Evolutionary conservation across 345 rosid genomes (phyloP).

Genomic region (Orychophragmus violaceus): DNA sequence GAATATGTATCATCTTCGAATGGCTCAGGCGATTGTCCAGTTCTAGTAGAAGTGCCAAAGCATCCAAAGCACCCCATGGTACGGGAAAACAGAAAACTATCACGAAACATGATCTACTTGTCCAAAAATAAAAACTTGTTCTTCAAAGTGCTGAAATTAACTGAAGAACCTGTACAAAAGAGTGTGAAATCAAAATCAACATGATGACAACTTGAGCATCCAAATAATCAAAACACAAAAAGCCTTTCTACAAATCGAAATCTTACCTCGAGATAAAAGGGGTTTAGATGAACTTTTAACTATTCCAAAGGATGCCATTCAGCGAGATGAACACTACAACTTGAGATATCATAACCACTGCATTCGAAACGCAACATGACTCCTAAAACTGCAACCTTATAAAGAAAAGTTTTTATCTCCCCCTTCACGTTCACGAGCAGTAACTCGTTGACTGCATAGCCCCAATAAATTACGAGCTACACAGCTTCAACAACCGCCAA

Average conservation of each 20-base stretch:
- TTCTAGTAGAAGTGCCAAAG: slow-evolving; percentile 58
- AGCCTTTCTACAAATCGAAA: background rate
- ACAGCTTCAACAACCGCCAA: slow-evolving; percentile 17
- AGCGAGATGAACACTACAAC: slow-evolving; percentile 59
- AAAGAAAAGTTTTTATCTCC: background rate
- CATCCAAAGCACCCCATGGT: slow-evolving; percentile 92
- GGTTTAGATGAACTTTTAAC: slow-evolving; percentile 19
- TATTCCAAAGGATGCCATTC: slow-evolving; percentile 94
- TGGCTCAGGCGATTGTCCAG: slow-evolving; percentile 33
- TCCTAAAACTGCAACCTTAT: slow-evolving; percentile 18
- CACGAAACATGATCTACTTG: slow-evolving; percentile 47
- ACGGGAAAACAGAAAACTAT: slow-evolving; percentile 48
- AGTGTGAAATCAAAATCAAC: background rate
- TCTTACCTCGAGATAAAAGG: slow-evolving; percentile 18
- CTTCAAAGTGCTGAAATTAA: slow-evolving; percentile 8
- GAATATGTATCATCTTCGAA: slow-evolving; percentile 44
- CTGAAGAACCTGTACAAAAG: slow-evolving; percentile 3
- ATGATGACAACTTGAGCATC: background rate
- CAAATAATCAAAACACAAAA: background rate
- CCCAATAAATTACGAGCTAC: slow-evolving; percentile 1
- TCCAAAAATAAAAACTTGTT: background rate
- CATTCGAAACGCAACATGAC: slow-evolving; percentile 48
- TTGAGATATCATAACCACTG: slow-evolving; percentile 37
- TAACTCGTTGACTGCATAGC: slow-evolving; percentile 19
- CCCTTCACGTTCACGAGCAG: background rate